Conservation (phyloP, 2,329 filamentous ascomycete species). For the Aspergillus sp. region DNA sequence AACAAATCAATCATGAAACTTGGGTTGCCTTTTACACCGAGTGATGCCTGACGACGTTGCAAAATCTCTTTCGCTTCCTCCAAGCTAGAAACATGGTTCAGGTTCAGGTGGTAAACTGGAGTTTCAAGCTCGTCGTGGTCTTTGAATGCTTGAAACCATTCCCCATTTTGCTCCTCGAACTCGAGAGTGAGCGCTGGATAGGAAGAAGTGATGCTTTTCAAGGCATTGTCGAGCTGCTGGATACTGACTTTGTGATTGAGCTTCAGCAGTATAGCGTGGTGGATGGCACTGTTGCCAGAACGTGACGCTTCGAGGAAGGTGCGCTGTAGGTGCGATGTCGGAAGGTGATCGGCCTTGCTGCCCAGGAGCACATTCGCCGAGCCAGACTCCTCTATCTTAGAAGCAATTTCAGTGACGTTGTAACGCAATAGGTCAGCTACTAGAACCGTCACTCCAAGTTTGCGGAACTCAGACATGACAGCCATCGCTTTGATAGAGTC, state of each 20-base stretch:
- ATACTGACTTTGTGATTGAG: not conserved
- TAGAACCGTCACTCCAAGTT: not conserved
- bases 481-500: slow-evolving; percentile 15
- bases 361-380: not conserved
- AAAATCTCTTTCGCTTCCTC: not conserved
- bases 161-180: not conserved
- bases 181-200: not conserved
- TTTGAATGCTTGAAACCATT: not conserved
- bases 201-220: not conserved
- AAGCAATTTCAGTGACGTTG: not conserved
- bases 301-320: not conserved
- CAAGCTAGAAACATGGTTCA: not conserved
- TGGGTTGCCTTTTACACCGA: not conserved
- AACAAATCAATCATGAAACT: not conserved
- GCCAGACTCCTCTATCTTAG: not conserved
- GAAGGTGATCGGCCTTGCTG: not conserved
- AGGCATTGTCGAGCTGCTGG: not conserved
- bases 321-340: not conserved
- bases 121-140: not conserved
- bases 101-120: not conserved
- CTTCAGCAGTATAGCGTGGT: not conserved
- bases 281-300: not conserved
- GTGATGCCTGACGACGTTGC: not conserved
- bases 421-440: not conserved
- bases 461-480: not conserved